Conservation (phyloP, 2,329 filamentous ascomycete species). For the Emmonsiellopsis sp. region DNA sequence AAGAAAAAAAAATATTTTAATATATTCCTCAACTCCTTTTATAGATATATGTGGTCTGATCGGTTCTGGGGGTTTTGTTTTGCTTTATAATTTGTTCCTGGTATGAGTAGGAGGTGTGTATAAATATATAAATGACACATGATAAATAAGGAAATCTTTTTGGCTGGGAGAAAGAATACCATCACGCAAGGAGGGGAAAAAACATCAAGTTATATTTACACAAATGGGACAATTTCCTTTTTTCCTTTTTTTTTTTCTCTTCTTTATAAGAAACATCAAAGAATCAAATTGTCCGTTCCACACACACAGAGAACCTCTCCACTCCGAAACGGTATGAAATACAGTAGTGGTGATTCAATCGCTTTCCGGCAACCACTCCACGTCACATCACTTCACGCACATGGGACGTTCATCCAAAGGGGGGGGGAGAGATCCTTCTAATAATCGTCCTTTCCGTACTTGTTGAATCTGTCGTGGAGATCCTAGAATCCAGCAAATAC, state of each 20-base stretch:
- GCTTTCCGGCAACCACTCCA: neutral
- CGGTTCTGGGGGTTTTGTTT: no score
- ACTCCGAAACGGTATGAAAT: neutral
- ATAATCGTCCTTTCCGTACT: constrained; percentile 95
- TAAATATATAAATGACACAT: neutral
- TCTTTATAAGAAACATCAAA: neutral
- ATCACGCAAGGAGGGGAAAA: no score
- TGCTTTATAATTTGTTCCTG: no score
- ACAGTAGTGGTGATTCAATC: neutral
- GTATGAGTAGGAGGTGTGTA: neutral
- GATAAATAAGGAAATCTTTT: no score
- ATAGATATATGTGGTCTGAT: no score
- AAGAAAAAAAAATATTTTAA: no score
- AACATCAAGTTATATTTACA: no score
- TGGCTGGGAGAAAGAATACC: no score
- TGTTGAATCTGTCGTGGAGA: constrained; percentile 97
- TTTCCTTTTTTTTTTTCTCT: neutral
- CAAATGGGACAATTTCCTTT: no score
- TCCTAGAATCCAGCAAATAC: constrained; percentile 41
- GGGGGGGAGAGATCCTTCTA: neutral
- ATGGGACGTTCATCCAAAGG: neutral
- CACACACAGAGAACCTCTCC: neutral
- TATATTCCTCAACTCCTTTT: no score
- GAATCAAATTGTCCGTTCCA: neutral
- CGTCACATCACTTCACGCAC: no score